Conservation (phyloP, 2,329 filamentous ascomycete genomes). For the Arthrobotrys pseudoclavata region DNA sequence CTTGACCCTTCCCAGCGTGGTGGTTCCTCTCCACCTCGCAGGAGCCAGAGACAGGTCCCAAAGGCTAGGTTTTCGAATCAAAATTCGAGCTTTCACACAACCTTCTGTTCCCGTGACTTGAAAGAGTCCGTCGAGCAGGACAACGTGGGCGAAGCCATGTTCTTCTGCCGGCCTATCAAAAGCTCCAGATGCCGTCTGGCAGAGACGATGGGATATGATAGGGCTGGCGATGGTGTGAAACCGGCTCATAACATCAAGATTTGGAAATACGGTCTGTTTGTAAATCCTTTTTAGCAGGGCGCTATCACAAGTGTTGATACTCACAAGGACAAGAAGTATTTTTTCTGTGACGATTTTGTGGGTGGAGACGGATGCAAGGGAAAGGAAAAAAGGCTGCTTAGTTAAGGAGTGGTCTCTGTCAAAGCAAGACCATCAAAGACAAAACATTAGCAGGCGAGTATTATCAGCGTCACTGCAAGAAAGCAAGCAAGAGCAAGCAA, state of each 20-base stretch:
- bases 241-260: slow-evolving; percentile 21
- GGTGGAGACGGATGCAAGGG: slow-evolving; percentile 12
- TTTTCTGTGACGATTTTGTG: slow-evolving; percentile 3
- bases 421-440: slow-evolving; percentile 59
- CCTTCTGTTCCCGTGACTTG: slow-evolving; percentile 59
- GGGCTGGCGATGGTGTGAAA: slow-evolving; percentile 45
- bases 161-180: slow-evolving; percentile 47
- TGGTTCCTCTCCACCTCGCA: slow-evolving; percentile 45
- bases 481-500: slow-evolving; percentile 8
- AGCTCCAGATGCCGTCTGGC: slow-evolving; percentile 49
- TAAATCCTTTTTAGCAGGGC: slow-evolving; percentile 43
- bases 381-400: slow-evolving; percentile 16
- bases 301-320: slow-evolving; percentile 38
- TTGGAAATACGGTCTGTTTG: slow-evolving; percentile 38
- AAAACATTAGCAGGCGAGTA: slow-evolving; percentile 57
- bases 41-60: slow-evolving; percentile 45
- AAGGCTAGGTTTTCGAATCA: slow-evolving; percentile 58
- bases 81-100: slow-evolving; percentile 58
- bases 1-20: slow-evolving; percentile 46
- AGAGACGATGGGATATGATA: slow-evolving; percentile 52
- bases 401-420: slow-evolving; percentile 46
- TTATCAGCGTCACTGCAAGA: slow-evolving; percentile 37
- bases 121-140: slow-evolving; percentile 57
- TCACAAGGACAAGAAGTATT: slow-evolving; percentile 2
- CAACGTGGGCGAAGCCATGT: slow-evolving; percentile 54